Evolutionary conservation across 2,329 filamentous ascomycete species (phyloP), one percentile per base, ranked within the genome.

Genomic region (Allantophomopsis cytisporea): DNA sequence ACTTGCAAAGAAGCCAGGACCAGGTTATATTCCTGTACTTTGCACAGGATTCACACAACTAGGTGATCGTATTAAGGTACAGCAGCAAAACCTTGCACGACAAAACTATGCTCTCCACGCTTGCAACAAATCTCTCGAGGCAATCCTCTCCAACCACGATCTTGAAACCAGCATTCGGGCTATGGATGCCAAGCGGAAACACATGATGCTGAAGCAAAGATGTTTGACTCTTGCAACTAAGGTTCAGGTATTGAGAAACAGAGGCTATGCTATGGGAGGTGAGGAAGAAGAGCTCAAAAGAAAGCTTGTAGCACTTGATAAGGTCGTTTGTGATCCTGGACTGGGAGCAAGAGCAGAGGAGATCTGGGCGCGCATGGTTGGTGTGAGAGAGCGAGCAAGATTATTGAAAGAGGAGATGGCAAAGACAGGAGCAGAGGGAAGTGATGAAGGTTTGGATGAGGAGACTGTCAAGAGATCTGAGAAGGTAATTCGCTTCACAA

Each of bases 361-460:
- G 63, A 76, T 91, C 35, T 91, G 84, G 84, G 86, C 83, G 47
- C 68, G 84, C 35, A 73, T 91, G 62, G 80, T 87, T 37, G 73
- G 80, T 31, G 64, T 91, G 36, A 68, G 82, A 46, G 81, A 83
- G 44, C 76, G 85, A 47, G 80, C 82, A 16, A 74, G 80, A 47
- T 71, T 76, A 50, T 60, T 93, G 49, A 80, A 80, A 53, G 75
- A 73, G 50, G 83, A 91, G 63, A 69, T 85, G 42, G 82, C 80
- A 55, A 79, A 76, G 60, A 65, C 79, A 40, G 73, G 76, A 2
- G 61, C 66, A 18, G 63, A 68, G 39, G 67, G 72, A 13, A 12
- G 23, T 12, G 23, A 28, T 28, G 70, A 73, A 28, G 66, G 69
- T 1, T 59, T 88, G 41, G 76, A 80, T 35, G 78, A 83, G 47